Evolutionary conservation across 1,139 yeast genomes (phyloP), one percentile per base, ranked within the genome.

Genomic region (Suhomyces anneliseae): DNA sequence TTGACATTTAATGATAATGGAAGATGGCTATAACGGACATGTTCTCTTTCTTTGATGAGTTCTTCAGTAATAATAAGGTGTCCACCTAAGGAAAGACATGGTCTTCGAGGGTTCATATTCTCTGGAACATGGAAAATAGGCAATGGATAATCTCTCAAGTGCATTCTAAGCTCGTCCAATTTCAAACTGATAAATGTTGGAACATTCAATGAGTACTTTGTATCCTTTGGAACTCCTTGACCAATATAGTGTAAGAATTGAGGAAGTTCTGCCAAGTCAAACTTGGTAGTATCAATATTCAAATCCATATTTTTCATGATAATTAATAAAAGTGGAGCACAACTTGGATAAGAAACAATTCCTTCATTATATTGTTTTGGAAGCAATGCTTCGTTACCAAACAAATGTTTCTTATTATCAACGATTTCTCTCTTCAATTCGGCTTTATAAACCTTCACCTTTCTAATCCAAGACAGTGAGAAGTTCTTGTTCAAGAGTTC

Each of bases 151-250:
- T 87, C 95, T 37, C 90, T 66, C 45, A 84, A 54, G 52, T 81
- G 83, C 55, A 82, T 69, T 32, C 85, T 64, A 36, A 81, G 61
- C 49, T 83, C 87, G 10, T 70, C 70, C 37, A 83, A 64, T 9
- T 66, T 66, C 47, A 85, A 61, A 32, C 76, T 71, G 24, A 83
- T 47, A 61, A 68, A 73, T 45, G 83, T 59, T 0, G 98, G 98
- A 2, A 90, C 59, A 59, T 87, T 63, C 19, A 87, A 70, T 0
- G 95, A 82, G 61, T 83, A 92, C 44, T 71, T 61, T 0, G 92
- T 81, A 52, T 85, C 87, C 45, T 64, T 61, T 0, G 98, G 97
- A 27, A 86, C 78, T 0, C 95, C 95, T 61, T 90, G 92, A 6
- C 98, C 98, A 14, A 86, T 73, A 15, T 82, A 78, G 59, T 83